Base-by-base conservation (phyloP, 345 rosid species). In the Sisymbrium altissimum region DNA sequence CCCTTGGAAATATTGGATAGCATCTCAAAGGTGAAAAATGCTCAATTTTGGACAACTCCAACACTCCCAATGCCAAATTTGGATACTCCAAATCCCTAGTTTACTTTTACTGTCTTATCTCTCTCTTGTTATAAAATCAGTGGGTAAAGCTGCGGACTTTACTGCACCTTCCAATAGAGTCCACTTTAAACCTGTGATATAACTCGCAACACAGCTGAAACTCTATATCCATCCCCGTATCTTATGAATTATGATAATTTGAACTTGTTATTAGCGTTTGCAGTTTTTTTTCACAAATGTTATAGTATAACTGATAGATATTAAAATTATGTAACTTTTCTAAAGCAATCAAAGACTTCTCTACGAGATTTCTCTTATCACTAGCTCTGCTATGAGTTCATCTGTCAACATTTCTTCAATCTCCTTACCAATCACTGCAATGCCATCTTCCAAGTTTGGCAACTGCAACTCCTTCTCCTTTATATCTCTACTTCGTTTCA, bases 21-120 rank as follows among this genome's bases (percentile, higher is more conserved):
- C 57, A 81, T 86, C 36, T 86, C 89, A 17, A 85, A 87, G 82
- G 86, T 87, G 27, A 87, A 87, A 67, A 83, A 36, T 52, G 91
- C 89, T 0, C 89, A 83, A 32, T 82, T 87, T 33, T 87, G 91
- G 89, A 74, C 86, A 4, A 3, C 81, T 43, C 80, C 74, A 15
- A 61, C 56, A 11, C 25, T 75, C 57, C 74, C 79, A 33, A 62
- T 4, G 57, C 59, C 71, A 46, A 70, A 64, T 55, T 4, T 60
- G 30, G 39, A 54, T 17, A 61, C 27, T 18, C 52, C 30, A 3
- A 33, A 48, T 23, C 35, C 27, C 4, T 68, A 52, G n/a, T 30
- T 40, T 68, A 46, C 65, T 38, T 62, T 18, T 14, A 52, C 35
- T 18, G 43, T 35, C 12, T 41, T 12, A 14, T 25, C 58, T 36